Evolutionary conservation across 345 rosid genomes (phyloP).

Genomic region (Bruguiera parviflora): DNA sequence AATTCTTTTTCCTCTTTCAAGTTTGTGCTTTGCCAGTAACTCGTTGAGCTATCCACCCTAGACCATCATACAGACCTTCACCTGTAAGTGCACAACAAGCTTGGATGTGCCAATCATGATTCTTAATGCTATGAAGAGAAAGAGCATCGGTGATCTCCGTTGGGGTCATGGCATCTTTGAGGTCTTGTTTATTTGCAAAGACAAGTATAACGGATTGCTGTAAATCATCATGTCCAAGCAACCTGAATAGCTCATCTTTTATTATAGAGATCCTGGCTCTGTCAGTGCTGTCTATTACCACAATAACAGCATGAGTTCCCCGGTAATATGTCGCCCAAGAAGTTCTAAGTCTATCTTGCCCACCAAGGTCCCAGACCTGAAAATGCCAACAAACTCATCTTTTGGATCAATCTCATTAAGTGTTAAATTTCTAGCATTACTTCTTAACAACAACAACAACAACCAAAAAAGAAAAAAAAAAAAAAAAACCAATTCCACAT

Average conservation of each 20-base stretch:
- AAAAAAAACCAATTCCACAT: not conserved
- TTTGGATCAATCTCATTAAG: not conserved
- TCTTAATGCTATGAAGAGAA: slow-evolving; percentile 87
- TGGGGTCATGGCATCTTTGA: slow-evolving; percentile 91
- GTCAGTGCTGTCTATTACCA: slow-evolving; percentile 92
- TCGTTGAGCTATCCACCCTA: slow-evolving; percentile 84
- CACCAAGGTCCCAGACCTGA: slow-evolving; percentile 97
- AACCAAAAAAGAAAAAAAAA: too few species aligned
- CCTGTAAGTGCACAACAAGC: slow-evolving; percentile 88
- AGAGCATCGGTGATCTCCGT: slow-evolving; percentile 83
- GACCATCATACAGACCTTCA: slow-evolving; percentile 79
- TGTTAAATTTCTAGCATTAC: not conserved
- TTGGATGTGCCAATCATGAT: slow-evolving; percentile 97
- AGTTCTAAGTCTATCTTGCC: slow-evolving; percentile 88
- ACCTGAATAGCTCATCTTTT: slow-evolving; percentile 77
- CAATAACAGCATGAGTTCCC: slow-evolving; percentile 87
- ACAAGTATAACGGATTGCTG: slow-evolving; percentile 73
- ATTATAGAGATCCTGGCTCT: slow-evolving; percentile 76
- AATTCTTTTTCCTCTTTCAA: slow-evolving; percentile 19
- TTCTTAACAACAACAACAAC: not conserved
- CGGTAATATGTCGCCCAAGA: slow-evolving; percentile 97
- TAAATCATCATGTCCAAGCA: slow-evolving; percentile 80
- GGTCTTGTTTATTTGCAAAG: slow-evolving; percentile 88
- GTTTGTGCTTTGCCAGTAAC: slow-evolving; percentile 73
- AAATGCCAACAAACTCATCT: not conserved